A percentile compares a stretch with the other conserved stretches of the same genome.
phyloP scores from a whole-genome alignment of 768 basidiomycete species.

The Tulasnella sp. region DNA sequence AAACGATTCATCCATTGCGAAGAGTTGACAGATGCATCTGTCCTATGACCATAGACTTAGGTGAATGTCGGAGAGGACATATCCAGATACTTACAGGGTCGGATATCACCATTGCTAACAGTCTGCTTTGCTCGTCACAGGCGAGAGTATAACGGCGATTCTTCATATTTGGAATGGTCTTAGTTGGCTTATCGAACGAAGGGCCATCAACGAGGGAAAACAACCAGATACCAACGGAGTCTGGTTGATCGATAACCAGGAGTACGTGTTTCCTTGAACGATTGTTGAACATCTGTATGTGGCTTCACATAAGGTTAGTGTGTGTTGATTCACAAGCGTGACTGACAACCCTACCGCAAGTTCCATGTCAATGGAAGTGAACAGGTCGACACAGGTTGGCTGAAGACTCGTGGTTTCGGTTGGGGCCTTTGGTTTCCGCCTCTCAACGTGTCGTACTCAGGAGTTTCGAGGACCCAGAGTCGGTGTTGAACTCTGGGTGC shows the following conservation, averaged over 20 bases:
- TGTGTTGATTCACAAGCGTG: neutral
- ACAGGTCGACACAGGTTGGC: conserved; percentile 21
- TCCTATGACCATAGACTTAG: no score
- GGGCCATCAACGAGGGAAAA: neutral
- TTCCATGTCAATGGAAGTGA: conserved; percentile 26
- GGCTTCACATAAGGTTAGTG: conserved; percentile 18
- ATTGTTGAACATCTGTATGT: conserved; percentile 30
- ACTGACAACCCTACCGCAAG: conserved; percentile 29
- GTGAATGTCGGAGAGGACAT: no score
- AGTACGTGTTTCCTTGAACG: conserved; percentile 16
- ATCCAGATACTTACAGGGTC: no score
- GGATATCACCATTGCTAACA: conserved; percentile 26
- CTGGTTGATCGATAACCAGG: neutral
- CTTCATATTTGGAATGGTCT: neutral
- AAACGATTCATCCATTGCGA: conserved; percentile 38
- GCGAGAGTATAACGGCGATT: conserved; percentile 37
- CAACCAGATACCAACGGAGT: neutral
- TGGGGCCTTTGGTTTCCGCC: neutral
- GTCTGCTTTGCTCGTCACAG: conserved; percentile 41
- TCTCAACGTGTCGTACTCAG: conserved; percentile 25
- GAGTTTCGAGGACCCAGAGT: conserved; percentile 28
- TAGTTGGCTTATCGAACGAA: neutral
- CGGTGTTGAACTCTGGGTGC: no score
- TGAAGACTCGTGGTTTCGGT: neutral
- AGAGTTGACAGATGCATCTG: no score